Evolutionary conservation across 1,284 basidiomycete genomes (phyloP).

Genomic region (Cyathus olla): DNA sequence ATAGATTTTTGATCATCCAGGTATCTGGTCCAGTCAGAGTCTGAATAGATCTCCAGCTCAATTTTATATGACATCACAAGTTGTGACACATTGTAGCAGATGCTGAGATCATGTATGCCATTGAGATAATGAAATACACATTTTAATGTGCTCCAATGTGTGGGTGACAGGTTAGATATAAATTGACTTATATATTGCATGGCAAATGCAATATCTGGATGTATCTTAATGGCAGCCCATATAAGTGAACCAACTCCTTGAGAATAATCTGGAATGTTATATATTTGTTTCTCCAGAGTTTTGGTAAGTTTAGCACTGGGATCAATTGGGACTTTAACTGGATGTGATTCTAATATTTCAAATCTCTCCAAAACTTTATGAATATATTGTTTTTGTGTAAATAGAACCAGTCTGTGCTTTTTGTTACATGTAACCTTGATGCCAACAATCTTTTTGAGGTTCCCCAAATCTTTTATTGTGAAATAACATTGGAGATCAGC

Average conservation of each 20-base stretch:
- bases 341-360: slow-evolving; percentile 30
- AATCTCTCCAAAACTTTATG: slow-evolving; percentile 44
- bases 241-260: slow-evolving; percentile 51
- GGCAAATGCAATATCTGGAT: slow-evolving; percentile 52
- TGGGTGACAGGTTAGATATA: background rate
- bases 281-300: slow-evolving; percentile 6
- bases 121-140: background rate
- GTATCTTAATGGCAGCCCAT: slow-evolving; percentile 47
- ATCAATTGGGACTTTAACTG: slow-evolving; percentile 15
- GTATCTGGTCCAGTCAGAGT: background rate
- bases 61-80: background rate
- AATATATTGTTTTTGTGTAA: slow-evolving; percentile 52
- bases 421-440: slow-evolving; percentile 43
- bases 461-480: slow-evolving; percentile 38
- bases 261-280: slow-evolving; percentile 11
- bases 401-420: slow-evolving; percentile 22
- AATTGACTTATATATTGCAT: background rate
- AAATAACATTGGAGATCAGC: slow-evolving; percentile 26
- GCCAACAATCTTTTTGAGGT: slow-evolving; percentile 31
- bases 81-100: background rate
- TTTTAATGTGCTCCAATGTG: background rate
- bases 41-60: background rate
- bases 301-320: slow-evolving; percentile 15
- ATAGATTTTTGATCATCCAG: background rate
- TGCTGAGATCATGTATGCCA: background rate